Evolutionary conservation across 108 stramenopile species (phyloP), one percentile per base, ranked within the genome.

Genomic region (Pseudonitzschia pungens): DNA sequence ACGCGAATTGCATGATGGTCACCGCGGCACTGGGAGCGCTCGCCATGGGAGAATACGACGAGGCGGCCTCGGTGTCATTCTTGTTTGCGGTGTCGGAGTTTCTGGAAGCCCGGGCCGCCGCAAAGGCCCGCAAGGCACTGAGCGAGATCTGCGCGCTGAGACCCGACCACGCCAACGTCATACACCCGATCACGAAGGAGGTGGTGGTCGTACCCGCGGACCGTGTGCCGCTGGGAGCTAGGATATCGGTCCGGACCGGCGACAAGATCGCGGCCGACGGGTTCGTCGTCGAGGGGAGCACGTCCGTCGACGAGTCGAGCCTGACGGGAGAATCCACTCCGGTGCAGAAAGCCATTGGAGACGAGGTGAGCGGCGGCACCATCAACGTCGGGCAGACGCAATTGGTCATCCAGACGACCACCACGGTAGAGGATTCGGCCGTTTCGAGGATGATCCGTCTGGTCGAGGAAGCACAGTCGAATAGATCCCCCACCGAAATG

Each of bases 231-330:
- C 73, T 89, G 2, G 97, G 96, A 28, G 83, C 90, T 50, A 44
- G 88, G 22, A 78, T 97, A 27, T 89, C 89, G 53, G 96, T 98
- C 11, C 76, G 87, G 33, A 93, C 96, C 18, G 96, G 98, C 22
- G 96, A 96, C 62, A 96, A 97, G 73, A 82, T 99, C 31, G 96
- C 97, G 0, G 89, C 92, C 12, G 99, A 99, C 73, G 98, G 97
- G 10, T 71, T 89, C 18, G 87, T 99, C 24, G 65, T 96, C 7
- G 86, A 89, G 53, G 98, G 98, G 26, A 75, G 71, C 8, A 89
- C 86, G 8, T 66, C 82, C 10, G 83, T 97, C n/a, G 97, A 98
- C 78, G 97, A 98, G 85, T 92, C 92, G 28, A 91, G 89, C 71
- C 83, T 98, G 32, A 98, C 95, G 9, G 97, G 96, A 21, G 95